Conservation (phyloP, 495 filamentous ascomycete species). For the Penicillium daleae region DNA sequence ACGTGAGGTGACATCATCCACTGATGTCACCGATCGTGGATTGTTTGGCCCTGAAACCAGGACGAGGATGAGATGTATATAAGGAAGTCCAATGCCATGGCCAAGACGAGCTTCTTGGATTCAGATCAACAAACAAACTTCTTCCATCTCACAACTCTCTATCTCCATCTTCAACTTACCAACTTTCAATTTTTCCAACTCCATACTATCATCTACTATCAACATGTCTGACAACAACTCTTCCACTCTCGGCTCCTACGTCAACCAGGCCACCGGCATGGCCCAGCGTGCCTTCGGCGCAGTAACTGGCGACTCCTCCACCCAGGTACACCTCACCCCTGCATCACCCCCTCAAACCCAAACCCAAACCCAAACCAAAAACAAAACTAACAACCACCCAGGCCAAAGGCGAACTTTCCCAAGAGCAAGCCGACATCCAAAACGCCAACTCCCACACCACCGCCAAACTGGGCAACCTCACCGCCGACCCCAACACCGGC, state of each 20-base stretch:
- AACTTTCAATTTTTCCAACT: too few relatives aligned
- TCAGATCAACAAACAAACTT: slow-evolving; percentile 5
- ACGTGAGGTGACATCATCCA: slow-evolving; percentile 29
- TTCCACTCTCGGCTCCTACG: slow-evolving; percentile 79
- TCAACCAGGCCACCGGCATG: slow-evolving; percentile 75
- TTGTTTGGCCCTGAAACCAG: slow-evolving; percentile 1
- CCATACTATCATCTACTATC: too few relatives aligned
- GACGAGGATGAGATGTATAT: not conserved
- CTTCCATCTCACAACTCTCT: slow-evolving; percentile 4
- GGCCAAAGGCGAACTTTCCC: slow-evolving; percentile 57
- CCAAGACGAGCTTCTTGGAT: not conserved
- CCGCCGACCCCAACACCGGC: slow-evolving; percentile 68
- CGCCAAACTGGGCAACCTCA: slow-evolving; percentile 67
- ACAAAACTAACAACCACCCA: slow-evolving; percentile 25
- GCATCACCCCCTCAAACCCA: not conserved
- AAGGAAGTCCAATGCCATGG: not conserved
- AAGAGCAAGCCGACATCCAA: slow-evolving; percentile 63
- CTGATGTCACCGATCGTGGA: slow-evolving; percentile 31
- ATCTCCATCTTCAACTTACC: slow-evolving; percentile 3
- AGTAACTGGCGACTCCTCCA: slow-evolving; percentile 71
- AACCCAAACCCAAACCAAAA: slow-evolving; percentile 18
- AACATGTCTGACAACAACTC: slow-evolving; percentile 66
- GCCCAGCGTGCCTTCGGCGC: slow-evolving; percentile 73
- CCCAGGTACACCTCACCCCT: slow-evolving; percentile 56
- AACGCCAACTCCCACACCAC: slow-evolving; percentile 67